Evolutionary conservation across 768 basidiomycete genomes (phyloP), one percentile per base, ranked within the genome.

Genomic region (Amyloporia xantha): DNA sequence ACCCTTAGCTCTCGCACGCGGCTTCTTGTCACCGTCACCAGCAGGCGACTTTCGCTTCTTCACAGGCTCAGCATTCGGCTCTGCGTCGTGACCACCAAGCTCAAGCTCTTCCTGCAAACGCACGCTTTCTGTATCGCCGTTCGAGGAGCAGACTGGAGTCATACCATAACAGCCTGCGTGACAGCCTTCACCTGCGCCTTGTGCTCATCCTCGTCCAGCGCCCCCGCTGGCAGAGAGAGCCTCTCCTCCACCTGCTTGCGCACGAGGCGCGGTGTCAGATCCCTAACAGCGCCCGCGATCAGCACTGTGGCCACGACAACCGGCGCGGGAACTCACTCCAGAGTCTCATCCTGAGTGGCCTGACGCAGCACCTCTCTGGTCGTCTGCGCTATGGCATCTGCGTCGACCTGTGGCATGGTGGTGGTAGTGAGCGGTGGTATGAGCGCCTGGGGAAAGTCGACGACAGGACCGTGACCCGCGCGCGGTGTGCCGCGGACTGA

Each of bases 241-340:
- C 68, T 54, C 21, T 65, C 55, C 62, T 83, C 82, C 1, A 84
- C 45, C n/a, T 68, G 57, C 48, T 66, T 61, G 11, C 82, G 75
- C 21, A 84, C 68, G 11, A 73, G 66, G 20, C 76, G 74, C 13
- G 70, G 70, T 1, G 82, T 82, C 20, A 75, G 55, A 5, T 59
- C 46, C 30, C 77, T 80, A 1, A 38, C 42, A 39, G 5, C 4
- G 42, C 24, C 17, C 26, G 27, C 23, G 11, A 30, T n/a, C 5
- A 4, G 37, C 20, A 19, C 20, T 21, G 40, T 12, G 20, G 13
- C 10, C 17, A 40, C 20, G 19, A 20, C 46, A 35, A 5, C 44
- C 21, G 1, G 23, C 12, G 7, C 13, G 35, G 10, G 13, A 26
- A 15, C 12, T 48, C 41, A 63, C 62, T 54, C 36, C 57, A 75